Evolutionary conservation across 2,329 filamentous ascomycete species (phyloP).

Genomic region (Ophiosphaerella narmari): DNA sequence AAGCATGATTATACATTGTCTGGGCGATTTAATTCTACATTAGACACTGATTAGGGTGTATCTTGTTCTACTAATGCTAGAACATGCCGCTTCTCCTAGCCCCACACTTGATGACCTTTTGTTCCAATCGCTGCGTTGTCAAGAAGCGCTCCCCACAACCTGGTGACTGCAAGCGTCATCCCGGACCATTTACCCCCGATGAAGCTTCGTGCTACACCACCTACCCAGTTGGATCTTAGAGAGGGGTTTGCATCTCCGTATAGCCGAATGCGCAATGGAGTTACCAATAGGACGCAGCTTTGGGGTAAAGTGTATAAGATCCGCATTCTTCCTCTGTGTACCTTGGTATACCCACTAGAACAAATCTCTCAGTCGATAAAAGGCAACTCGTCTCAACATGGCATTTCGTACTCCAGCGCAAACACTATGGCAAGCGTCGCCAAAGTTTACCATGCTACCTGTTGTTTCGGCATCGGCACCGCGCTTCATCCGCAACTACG

Average conservation of each 20-base stretch:
- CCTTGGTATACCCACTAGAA: background rate
- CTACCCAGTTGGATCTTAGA: constrained; percentile 8
- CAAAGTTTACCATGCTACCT: constrained; percentile 14
- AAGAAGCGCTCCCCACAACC: no score
- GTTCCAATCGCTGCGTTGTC: no score
- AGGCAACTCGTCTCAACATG: constrained; percentile 15
- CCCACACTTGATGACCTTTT: no score
- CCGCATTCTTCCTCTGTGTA: background rate
- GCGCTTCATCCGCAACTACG: constrained; percentile 31
- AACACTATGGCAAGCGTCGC: constrained; percentile 24
- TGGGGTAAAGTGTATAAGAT: background rate
- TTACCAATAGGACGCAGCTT: background rate
- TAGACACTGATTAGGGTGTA: no score
- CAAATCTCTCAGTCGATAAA: background rate
- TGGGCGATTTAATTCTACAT: no score
- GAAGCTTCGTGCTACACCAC: constrained; percentile 3
- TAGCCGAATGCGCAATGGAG: constrained; percentile 18
- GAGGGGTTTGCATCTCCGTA: constrained; percentile 39
- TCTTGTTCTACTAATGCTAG: no score
- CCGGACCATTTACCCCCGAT: constrained; percentile 18
- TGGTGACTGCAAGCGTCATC: constrained; percentile 10
- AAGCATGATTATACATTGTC: no score
- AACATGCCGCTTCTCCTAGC: no score
- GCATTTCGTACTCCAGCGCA: constrained; percentile 25
- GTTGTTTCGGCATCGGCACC: constrained; percentile 18